These are phyloP conservation scores for Phyllosticta citribraziliensis DNA, from an alignment of 2,329 filamentous ascomycete genomes.

Conservation along the genomic window DNA sequence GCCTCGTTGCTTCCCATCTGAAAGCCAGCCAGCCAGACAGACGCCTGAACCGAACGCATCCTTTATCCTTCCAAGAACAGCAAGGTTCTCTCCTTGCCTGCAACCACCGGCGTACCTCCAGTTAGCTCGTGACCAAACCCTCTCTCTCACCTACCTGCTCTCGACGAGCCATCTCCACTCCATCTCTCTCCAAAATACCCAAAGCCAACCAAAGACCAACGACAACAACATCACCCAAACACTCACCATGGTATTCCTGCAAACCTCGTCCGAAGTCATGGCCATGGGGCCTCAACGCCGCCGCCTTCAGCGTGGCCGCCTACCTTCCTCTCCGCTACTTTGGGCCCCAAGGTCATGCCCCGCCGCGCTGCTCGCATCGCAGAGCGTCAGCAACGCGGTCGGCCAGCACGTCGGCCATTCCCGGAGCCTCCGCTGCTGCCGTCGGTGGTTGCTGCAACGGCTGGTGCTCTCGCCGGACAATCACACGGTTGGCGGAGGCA, in stretches of 20 bases:
- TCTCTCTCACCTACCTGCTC: too few species aligned
- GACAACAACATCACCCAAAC: background rate
- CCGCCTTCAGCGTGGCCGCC: conserved; percentile 8
- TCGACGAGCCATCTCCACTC: background rate
- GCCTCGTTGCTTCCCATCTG: background rate
- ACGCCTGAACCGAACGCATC: background rate
- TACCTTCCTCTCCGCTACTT: conserved; percentile 8
- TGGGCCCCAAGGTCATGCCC: conserved; percentile 5
- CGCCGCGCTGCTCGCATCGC: conserved; percentile 4
- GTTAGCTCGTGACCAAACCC: background rate
- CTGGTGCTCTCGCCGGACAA: background rate
- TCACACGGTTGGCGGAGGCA: conserved; percentile 6
- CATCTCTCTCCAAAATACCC: background rate
- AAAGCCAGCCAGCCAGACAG: background rate
- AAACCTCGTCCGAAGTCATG: conserved; percentile 7
- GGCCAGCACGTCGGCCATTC: background rate
- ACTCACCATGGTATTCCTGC: conserved; percentile 1
- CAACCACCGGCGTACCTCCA: background rate
- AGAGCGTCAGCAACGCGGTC: background rate
- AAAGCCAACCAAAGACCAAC: conserved; percentile 2
- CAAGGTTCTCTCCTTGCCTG: background rate
- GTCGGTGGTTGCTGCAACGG: conserved; percentile 3
- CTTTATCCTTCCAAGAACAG: conserved; percentile 2
- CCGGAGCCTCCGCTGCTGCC: background rate
- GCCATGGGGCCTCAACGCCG: conserved; percentile 4